Conservation (phyloP, 805 yeast genomes). For the Nakazawaea anatomiae region DNA sequence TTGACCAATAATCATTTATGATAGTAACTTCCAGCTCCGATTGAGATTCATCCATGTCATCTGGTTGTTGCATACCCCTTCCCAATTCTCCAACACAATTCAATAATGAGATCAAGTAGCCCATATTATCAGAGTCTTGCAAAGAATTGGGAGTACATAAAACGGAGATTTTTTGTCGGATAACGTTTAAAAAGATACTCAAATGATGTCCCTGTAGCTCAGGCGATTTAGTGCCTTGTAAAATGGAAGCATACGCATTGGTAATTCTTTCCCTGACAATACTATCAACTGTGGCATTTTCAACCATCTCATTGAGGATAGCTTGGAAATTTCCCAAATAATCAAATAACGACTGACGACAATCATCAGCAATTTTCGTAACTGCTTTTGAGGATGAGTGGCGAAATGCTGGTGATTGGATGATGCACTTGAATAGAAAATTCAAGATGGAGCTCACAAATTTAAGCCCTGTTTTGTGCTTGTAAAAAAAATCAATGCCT, state of each 20-base stretch:
- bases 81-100: conserved; percentile 67
- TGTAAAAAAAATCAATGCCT: conserved; percentile 54
- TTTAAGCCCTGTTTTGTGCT: conserved; percentile 32
- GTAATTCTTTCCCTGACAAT: conserved; percentile 54
- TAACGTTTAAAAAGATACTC: conserved; percentile 16
- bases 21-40: conserved; percentile 24
- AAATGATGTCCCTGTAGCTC: conserved; percentile 29
- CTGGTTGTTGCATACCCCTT: conserved; percentile 58
- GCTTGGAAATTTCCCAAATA: conserved; percentile 44
- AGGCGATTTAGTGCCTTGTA: conserved; percentile 49
- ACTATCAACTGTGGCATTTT: conserved; percentile 30
- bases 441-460: conserved; percentile 48
- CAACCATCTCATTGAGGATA: conserved; percentile 41
- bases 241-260: conserved; percentile 56
- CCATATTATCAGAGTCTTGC: conserved; percentile 24
- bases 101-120: conserved; percentile 50
- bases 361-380: conserved; percentile 49
- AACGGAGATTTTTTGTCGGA: conserved; percentile 15
- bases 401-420: conserved; percentile 21
- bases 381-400: conserved; percentile 50
- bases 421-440: conserved; percentile 34
- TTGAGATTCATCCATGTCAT: conserved; percentile 39
- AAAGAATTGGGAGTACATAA: conserved; percentile 13
- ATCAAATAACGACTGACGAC: conserved; percentile 33
- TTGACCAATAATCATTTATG: conserved; percentile 38